Evolutionary conservation across 345 rosid genomes (phyloP).

Genomic region (Mercurialis annua): DNA sequence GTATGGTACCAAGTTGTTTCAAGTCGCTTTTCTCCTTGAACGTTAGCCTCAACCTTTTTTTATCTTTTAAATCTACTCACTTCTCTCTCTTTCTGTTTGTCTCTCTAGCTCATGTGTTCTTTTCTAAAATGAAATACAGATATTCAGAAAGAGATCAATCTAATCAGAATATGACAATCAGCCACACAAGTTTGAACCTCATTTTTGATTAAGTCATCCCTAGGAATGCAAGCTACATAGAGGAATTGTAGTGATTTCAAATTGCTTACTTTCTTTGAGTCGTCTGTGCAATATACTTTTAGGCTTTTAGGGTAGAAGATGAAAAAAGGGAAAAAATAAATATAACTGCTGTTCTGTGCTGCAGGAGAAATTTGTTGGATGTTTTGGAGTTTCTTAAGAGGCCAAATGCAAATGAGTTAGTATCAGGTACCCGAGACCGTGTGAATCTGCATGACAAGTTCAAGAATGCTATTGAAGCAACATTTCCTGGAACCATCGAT

Average conservation of each 20-base stretch:
- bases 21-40: neutral
- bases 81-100: neutral
- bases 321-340: neutral
- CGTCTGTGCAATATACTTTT: too few species aligned
- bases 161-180: neutral
- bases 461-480: slow-evolving; percentile 57
- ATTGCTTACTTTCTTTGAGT: too few species aligned
- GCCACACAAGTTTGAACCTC: neutral
- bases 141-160: neutral
- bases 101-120: too few species aligned
- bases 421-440: slow-evolving; percentile 84
- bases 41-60: neutral
- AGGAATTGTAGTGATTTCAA: neutral
- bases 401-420: slow-evolving; percentile 78
- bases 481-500: slow-evolving; percentile 58
- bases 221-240: neutral
- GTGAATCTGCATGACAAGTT: slow-evolving; percentile 75
- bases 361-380: slow-evolving; percentile 83
- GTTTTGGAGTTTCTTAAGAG: slow-evolving; percentile 81
- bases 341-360: neutral
- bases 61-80: neutral
- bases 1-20: neutral
- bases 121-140: too few species aligned
- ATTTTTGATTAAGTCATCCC: neutral
- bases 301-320: neutral